phyloP scores from a whole-genome alignment of 2,329 filamentous ascomycete species.

The Colletotrichum sp. region DNA sequence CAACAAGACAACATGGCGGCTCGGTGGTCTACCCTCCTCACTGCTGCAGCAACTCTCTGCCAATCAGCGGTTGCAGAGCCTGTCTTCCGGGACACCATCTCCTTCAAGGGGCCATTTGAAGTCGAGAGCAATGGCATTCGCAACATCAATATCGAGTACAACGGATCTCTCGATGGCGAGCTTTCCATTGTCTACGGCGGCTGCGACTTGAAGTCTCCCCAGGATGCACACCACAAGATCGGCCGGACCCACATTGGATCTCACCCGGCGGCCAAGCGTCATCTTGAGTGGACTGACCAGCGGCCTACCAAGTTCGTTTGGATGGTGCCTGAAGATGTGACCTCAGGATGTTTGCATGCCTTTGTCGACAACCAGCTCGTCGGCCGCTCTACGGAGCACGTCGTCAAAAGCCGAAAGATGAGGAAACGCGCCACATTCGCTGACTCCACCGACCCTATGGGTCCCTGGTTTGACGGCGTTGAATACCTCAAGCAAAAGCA shows the following conservation, averaged over 20 bases:
- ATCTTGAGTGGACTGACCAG: constrained; percentile 16
- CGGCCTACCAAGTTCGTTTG: constrained; percentile 27
- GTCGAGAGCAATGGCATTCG: constrained; percentile 20
- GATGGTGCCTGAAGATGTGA: constrained; percentile 11
- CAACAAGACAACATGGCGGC: background rate
- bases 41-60: background rate
- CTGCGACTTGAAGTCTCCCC: background rate
- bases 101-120: constrained; percentile 9
- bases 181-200: constrained; percentile 23
- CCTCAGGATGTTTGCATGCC: constrained; percentile 24
- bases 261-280: constrained; percentile 26
- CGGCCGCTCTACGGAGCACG: constrained; percentile 23
- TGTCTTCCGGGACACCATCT: background rate
- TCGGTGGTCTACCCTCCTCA: background rate
- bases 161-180: constrained; percentile 22
- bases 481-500: constrained; percentile 29
- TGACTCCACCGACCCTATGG: constrained; percentile 21
- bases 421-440: constrained; percentile 18
- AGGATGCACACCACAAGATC: constrained; percentile 20
- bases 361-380: constrained; percentile 23
- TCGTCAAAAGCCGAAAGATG: constrained; percentile 11
- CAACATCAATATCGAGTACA: constrained; percentile 26
- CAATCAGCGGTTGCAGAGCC: background rate
- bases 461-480: constrained; percentile 29
- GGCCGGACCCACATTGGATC: constrained; percentile 25